Percentiles rank a stretch among this genome's conserved stretches.
Evolutionary conservation across 805 yeast genomes (phyloP).

Genomic region (Monosporozyma siamensis): DNA sequence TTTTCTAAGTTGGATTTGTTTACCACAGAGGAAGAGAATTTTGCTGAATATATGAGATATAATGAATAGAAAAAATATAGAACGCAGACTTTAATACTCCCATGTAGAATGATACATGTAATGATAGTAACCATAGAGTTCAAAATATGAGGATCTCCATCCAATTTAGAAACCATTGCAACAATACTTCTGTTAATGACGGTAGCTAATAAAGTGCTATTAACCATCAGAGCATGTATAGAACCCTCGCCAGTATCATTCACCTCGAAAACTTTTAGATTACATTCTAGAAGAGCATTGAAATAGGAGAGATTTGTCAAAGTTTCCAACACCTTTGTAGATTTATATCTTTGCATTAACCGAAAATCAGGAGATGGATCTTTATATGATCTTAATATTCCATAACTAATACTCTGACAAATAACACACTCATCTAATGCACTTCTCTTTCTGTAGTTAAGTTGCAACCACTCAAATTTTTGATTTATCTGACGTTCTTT

Average conservation of each 20-base stretch:
- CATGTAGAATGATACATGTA: slow-evolving; percentile 36
- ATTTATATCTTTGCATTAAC: too few species aligned
- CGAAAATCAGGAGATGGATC: slow-evolving; percentile 4
- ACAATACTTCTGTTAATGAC: slow-evolving; percentile 34
- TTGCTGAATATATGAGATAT: background rate
- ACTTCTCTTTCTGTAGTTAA: background rate
- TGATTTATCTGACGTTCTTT: slow-evolving; percentile 4
- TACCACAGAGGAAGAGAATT: too few species aligned
- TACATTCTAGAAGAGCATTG: too few species aligned
- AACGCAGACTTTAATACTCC: slow-evolving; percentile 36
- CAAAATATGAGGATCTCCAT: slow-evolving; percentile 33
- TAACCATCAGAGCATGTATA: slow-evolving; percentile 8
- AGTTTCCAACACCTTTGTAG: too few species aligned
- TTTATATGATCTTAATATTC: background rate
- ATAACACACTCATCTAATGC: slow-evolving; percentile 6
- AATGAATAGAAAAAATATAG: slow-evolving; percentile 33
- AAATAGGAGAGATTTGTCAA: too few species aligned
- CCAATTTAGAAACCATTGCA: slow-evolving; percentile 26
- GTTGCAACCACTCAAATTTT: too few species aligned
- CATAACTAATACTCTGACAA: slow-evolving; percentile 11
- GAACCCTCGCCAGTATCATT: background rate
- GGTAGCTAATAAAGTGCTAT: slow-evolving; percentile 20
- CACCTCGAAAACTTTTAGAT: too few species aligned
- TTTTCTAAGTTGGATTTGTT: too few species aligned
- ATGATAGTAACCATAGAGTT: slow-evolving; percentile 33